phyloP scores from a whole-genome alignment of 208 protist species.

The Perkinsela sp. region DNA sequence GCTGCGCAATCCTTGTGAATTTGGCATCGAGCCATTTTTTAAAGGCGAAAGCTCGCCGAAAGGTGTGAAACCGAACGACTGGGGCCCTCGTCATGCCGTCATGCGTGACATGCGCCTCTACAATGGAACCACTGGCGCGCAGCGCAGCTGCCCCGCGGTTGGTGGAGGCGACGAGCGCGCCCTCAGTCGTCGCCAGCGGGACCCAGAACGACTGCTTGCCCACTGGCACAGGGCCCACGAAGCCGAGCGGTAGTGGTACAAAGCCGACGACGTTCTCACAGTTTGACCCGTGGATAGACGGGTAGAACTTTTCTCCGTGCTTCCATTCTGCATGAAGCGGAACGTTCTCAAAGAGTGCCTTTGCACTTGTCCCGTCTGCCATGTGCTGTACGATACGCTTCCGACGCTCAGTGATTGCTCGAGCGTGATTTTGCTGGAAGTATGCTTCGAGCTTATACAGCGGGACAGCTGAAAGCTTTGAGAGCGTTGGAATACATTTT shows the following conservation, averaged over 20 bases:
- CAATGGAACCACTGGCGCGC: slow-evolving; percentile 52
- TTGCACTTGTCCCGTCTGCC: too few species aligned
- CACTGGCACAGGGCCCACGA: slow-evolving; percentile 73
- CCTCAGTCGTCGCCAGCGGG: slow-evolving; percentile 93
- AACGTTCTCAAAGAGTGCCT: not conserved
- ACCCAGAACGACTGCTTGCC: slow-evolving; percentile 57
- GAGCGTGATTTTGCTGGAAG: too few species aligned
- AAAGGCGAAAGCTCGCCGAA: slow-evolving; percentile 39
- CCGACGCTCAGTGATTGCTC: too few species aligned
- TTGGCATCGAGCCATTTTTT: slow-evolving; percentile 66
- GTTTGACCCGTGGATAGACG: slow-evolving; percentile 57
- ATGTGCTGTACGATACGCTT: too few species aligned
- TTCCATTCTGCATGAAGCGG: not conserved
- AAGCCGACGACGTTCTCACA: slow-evolving; percentile 88
- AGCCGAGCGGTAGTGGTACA: slow-evolving; percentile 77
- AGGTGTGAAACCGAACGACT: slow-evolving; percentile 45
- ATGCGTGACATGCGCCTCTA: slow-evolving; percentile 34
- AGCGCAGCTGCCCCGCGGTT: slow-evolving; percentile 81
- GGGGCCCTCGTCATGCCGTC: slow-evolving; percentile 91
- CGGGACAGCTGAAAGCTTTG: too few species aligned
- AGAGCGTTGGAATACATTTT: too few species aligned
- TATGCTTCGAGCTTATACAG: too few species aligned
- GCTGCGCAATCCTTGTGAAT: slow-evolving; percentile 31
- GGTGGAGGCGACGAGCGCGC: slow-evolving; percentile 77
- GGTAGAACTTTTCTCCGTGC: slow-evolving; percentile 12